Conservation (phyloP, 306 rosid genomes). For the Glycine tomentella region DNA sequence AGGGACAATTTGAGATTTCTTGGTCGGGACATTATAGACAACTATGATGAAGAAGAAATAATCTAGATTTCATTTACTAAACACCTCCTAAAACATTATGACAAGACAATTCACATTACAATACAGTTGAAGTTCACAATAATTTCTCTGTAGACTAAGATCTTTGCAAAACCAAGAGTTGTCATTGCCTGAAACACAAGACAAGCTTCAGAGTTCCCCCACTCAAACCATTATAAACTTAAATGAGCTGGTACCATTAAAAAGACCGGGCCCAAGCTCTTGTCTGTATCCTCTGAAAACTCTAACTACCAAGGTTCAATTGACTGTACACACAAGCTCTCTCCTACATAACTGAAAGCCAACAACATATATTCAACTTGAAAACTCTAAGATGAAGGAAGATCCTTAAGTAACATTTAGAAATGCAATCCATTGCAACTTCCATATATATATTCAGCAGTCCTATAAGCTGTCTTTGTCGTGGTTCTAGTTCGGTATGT, state of each 20-base stretch:
- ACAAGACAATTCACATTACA: neutral
- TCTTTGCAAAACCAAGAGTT: constrained; percentile 34
- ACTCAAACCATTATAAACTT: constrained; percentile 33
- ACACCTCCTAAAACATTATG: neutral
- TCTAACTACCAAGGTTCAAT: constrained; percentile 59
- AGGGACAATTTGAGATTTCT: neutral
- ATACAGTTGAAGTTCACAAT: neutral
- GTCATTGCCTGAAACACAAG: constrained; percentile 22
- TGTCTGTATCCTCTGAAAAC: constrained; percentile 51
- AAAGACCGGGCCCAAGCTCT: constrained; percentile 63
- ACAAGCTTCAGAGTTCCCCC: constrained; percentile 6
- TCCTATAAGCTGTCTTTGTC: constrained; percentile 46
- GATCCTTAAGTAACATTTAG: constrained; percentile 41
- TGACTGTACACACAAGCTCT: constrained; percentile 62
- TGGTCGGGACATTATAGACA: neutral
- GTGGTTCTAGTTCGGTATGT: constrained; percentile 53
- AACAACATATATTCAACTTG: constrained; percentile 26
- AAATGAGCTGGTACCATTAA: constrained; percentile 55
- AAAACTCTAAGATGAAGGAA: constrained; percentile 29
- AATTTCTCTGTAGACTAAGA: constrained; percentile 19
- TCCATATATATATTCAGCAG: constrained; percentile 59
- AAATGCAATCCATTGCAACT: constrained; percentile 65
- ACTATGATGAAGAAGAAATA: neutral
- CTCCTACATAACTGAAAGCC: constrained; percentile 43
- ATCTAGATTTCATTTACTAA: constrained; percentile 2